These are phyloP conservation scores for Claviceps pazoutovae DNA, from an alignment of 2,329 filamentous ascomycete species.

Conservation along the genomic window DNA sequence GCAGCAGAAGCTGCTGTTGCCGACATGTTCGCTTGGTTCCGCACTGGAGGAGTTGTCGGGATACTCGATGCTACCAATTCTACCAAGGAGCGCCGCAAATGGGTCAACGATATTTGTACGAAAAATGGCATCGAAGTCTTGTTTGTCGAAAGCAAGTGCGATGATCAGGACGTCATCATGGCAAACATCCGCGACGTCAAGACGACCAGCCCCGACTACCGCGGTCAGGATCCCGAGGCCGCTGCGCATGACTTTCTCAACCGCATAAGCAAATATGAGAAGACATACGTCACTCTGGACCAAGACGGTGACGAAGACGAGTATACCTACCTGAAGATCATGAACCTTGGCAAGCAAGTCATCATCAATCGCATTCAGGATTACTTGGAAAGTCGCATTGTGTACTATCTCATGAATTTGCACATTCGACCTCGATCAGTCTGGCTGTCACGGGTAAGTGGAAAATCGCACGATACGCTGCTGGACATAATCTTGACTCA, in stretches of 20 bases:
- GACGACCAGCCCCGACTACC: conserved; percentile 88
- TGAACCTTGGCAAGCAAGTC: conserved; percentile 89
- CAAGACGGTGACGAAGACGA: conserved; percentile 65
- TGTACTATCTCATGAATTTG: conserved; percentile 97
- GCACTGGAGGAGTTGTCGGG: conserved; percentile 66
- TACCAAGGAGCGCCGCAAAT: conserved; percentile 75
- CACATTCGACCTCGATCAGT: conserved; percentile 95
- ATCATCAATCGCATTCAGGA: conserved; percentile 97
- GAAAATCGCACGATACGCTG: not conserved
- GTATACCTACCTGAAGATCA: conserved; percentile 92
- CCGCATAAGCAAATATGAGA: conserved; percentile 93
- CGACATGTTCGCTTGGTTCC: conserved; percentile 94
- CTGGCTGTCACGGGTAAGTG: conserved; percentile 78
- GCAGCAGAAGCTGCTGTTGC: conserved; percentile 83
- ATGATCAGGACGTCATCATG: conserved; percentile 93
- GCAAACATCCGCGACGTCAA: conserved; percentile 97
- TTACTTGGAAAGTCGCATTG: conserved; percentile 88
- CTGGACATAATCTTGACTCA: not conserved
- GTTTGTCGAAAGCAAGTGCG: conserved; percentile 94
- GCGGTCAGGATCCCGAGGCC: conserved; percentile 81
- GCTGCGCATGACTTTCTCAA: conserved; percentile 87
- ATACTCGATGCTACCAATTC: conserved; percentile 96
- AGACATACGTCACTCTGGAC: conserved; percentile 88
- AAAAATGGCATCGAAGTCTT: conserved; percentile 73
- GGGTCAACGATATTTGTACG: conserved; percentile 73